Base-by-base conservation (phyloP, 2,329 filamentous ascomycete genomes). In the Colletotrichum lini region DNA sequence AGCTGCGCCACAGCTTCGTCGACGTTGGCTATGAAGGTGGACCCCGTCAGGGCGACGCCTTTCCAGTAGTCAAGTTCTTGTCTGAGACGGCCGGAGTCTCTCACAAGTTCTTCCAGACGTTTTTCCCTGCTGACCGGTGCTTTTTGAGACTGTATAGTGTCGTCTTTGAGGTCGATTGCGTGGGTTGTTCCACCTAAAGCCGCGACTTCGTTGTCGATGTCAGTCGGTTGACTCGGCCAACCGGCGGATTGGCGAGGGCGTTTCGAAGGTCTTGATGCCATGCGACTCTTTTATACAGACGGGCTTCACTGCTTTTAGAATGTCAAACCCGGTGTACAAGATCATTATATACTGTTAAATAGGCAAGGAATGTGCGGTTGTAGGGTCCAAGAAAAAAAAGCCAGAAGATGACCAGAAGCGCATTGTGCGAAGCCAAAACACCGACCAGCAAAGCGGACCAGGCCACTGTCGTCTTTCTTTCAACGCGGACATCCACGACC, bases 21-120 rank as follows among this genome's bases (percentile, higher is more conserved):
- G 26, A 26, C 26, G 26, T 26, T 26, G 26, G 26, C 26, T 3
- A 26, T 26, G 26, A 26, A 26, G 26, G 26, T 3, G 26, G 26
- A 26, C 26, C 26, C 26, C 26, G 26, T 26, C 26, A 26, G 26
- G 26, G 26, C 26, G 26, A 26, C 26, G 26, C 26, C 3, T 26
- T 26, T 26, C 26, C n/a, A 42, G 23, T 52, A 65, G 21, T 52
- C 18, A 26, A 65, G 63, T 35, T 65, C 45, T 50, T 65, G 16
- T 12, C 54, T 59, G 16, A 59, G n/a, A 54, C 54, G 21, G 21
- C 63, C 16, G 21, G 53, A 65, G 44, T 58, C 45, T 59, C 44
- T 59, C 23, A 50, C 30, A 21, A 65, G 54, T 18, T 59, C 65
- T 85, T 82, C 61, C 83, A 87, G 59, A 86, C 82, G 47, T 93